A percentile compares a stretch with the other conserved stretches of the same genome.
Conservation (phyloP, 2,329 filamentous ascomycete genomes). For the Alternaria solani region DNA sequence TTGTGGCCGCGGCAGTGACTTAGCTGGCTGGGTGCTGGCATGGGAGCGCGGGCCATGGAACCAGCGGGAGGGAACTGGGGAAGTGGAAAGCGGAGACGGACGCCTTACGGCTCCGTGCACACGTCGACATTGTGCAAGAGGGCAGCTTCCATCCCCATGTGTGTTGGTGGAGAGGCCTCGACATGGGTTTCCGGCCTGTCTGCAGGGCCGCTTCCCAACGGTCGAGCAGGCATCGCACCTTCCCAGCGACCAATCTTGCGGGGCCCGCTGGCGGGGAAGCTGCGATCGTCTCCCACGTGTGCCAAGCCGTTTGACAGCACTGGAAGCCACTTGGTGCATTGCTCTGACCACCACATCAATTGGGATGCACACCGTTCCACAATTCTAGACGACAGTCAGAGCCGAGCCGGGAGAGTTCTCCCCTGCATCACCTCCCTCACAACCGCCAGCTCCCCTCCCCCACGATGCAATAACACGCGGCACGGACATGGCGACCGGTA, state of each 20-base stretch:
- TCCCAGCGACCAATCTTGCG: conserved; percentile 11
- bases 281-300: conserved; percentile 22
- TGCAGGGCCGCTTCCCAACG: conserved; percentile 7
- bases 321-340: conserved; percentile 2
- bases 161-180: conserved; percentile 2
- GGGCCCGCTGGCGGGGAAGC: conserved; percentile 17
- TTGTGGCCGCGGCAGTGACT: conserved; percentile 4
- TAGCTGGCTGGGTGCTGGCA: conserved; percentile 2
- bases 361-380: background rate
- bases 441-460: background rate
- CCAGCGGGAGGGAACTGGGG: conserved; percentile 20
- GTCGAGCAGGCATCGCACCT: background rate
- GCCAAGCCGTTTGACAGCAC: conserved; percentile 17
- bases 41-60: conserved; percentile 17
- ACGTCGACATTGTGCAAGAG: background rate
- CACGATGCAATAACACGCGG: conserved; percentile 30
- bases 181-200: conserved; percentile 1
- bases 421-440: background rate
- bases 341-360: background rate
- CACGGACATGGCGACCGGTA: conserved; percentile 40
- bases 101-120: conserved; percentile 17
- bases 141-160: background rate
- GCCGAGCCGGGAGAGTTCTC: background rate
- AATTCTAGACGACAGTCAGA: background rate
- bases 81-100: conserved; percentile 20